Base-by-base conservation (phyloP, 441 rosid species). In the Daphne laureola region DNA sequence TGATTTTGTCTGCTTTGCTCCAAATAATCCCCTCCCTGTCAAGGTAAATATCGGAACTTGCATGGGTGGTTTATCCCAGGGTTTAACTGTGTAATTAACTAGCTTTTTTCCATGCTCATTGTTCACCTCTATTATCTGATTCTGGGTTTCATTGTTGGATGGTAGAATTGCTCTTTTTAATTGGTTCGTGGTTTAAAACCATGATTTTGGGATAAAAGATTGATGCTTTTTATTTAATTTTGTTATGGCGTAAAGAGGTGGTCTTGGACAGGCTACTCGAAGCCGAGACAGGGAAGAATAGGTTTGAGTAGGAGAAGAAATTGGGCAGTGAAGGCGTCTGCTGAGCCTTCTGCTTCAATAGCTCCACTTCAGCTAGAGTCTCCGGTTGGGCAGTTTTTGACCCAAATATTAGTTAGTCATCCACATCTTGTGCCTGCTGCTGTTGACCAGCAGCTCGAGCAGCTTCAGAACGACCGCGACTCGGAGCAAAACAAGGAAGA, bases 391-490 rank as follows among this genome's bases (percentile, higher is more conserved):
- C 94, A 84, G 74, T 81, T 92, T 56, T 69, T 92, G 65, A 75
- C 86, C 15, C 90, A 89, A 78, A 89, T 92, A 35, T 66, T 92
- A 67, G 43, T 71, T 35, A 89, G 77, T 57, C 97, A 92, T 62
- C 97, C 98, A 4, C 94, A 92, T 70, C 97, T 89, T 43, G 77
- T 88, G 57, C 91, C 90, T 49, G 98, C 90, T 27, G 98, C 98
- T 2, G 96, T 86, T 45, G 98, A 88, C 64, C 91, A 92, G 68
- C 94, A 86, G 77, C 95, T 92, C 42, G 88, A 88, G 25, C 98
- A 86, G 76, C 96, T 92, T 40, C 94, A 78, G 64, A 83, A 79
- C 1, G 96, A 84, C 48, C 91, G 85, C 3, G 94, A 86, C 54
- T 65, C 90, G 5, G 85, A 81, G 54, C 72, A 70, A 36, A 73